Conservation (phyloP, 208 protist genomes). For the Leishmania aethiopica region DNA sequence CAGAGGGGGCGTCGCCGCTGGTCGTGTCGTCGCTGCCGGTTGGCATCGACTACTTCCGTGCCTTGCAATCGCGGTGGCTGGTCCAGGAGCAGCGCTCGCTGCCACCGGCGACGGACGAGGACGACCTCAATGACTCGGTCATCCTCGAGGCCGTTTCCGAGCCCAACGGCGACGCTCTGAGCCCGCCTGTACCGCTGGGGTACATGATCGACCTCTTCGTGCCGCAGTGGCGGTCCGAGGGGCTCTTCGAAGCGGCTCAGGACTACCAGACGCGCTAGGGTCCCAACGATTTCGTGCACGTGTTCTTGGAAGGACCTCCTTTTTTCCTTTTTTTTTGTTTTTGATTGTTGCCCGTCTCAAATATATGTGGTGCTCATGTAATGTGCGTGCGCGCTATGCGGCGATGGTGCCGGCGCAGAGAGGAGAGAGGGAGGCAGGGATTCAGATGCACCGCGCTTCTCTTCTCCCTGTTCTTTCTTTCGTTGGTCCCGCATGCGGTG, state of each 20-base stretch:
- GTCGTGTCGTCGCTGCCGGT: conserved; percentile 40
- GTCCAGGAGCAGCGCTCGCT: conserved; percentile 20
- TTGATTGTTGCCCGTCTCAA: not conserved
- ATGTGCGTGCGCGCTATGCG: not conserved
- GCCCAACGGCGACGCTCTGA: conserved; percentile 32
- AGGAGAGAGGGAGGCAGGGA: too few relatives aligned
- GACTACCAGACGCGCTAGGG: conserved; percentile 6
- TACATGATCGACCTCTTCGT: conserved; percentile 76
- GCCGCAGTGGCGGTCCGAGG: conserved; percentile 69
- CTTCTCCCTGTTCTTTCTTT: not conserved
- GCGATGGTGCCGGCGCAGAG: not conserved
- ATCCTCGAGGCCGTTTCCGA: conserved; percentile 51
- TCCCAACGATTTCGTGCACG: not conserved
- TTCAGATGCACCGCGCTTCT: not conserved
- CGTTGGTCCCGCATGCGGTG: not conserved
- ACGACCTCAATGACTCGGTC: conserved; percentile 47
- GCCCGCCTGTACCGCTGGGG: conserved; percentile 59
- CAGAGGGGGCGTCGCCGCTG: not conserved
- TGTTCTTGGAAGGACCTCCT: not conserved
- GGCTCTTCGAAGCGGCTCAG: conserved; percentile 51
- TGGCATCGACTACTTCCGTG: conserved; percentile 55
- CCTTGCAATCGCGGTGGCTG: conserved; percentile 49
- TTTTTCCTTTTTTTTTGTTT: not conserved
- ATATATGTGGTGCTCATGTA: not conserved
- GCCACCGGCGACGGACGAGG: conserved; percentile 32